phyloP scores from a whole-genome alignment of 148 eudicot species.

The Camellia sinensis region DNA sequence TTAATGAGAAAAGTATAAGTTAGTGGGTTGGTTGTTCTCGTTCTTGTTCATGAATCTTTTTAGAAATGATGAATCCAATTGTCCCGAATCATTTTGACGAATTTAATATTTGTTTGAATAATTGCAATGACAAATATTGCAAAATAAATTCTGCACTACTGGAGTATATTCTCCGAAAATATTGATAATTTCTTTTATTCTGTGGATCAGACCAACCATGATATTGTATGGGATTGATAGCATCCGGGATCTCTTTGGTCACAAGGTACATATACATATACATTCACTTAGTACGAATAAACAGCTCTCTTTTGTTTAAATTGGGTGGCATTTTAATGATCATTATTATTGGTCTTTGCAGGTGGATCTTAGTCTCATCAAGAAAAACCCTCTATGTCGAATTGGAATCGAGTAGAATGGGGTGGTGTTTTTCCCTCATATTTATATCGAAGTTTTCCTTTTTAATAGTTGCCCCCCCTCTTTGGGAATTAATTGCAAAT shows the following conservation, averaged over 20 bases:
- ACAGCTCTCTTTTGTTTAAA: not conserved
- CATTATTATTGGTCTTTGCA: constrained; percentile 24
- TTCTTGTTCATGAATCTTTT: not conserved
- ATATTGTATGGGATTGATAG: constrained; percentile 76
- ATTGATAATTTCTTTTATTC: not conserved
- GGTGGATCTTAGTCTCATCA: constrained; percentile 82
- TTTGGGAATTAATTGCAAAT: not conserved
- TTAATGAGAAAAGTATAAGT: not conserved
- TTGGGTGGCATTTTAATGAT: not conserved
- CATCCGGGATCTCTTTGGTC: constrained; percentile 88
- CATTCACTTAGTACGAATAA: not conserved
- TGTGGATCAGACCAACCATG: constrained; percentile 72
- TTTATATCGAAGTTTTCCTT: not conserved
- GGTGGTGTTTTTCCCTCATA: not conserved
- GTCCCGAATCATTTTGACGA: not conserved
- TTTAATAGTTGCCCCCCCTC: too few species aligned
- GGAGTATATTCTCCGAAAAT: not conserved
- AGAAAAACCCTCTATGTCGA: constrained; percentile 70
- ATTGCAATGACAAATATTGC: not conserved
- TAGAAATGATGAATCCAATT: not conserved
- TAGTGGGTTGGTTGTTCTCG: too few species aligned
- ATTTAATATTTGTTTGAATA: not conserved
- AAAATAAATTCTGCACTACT: not conserved
- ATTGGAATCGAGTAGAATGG: constrained; percentile 45
- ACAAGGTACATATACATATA: constrained; percentile 53